phyloP scores from a whole-genome alignment of 805 yeast genomes.

The Metschnikowia peoriensis region DNA sequence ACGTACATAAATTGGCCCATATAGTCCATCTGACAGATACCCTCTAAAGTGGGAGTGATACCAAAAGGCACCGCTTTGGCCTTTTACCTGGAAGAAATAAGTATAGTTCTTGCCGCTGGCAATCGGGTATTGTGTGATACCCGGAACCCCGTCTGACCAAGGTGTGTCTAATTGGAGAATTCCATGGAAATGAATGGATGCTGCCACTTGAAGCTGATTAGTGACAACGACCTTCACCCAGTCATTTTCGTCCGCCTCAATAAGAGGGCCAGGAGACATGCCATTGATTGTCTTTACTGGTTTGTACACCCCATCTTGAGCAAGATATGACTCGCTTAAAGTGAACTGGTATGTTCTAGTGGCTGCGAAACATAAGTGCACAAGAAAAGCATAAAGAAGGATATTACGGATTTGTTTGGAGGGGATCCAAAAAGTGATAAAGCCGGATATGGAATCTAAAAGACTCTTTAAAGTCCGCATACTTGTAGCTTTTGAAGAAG shows the following conservation, averaged over 20 bases:
- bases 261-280: slow-evolving; percentile 49
- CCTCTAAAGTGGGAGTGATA: slow-evolving; percentile 52
- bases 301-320: slow-evolving; percentile 35
- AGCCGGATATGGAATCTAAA: too few relatives aligned
- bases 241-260: slow-evolving; percentile 36
- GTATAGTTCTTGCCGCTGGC: slow-evolving; percentile 39
- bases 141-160: slow-evolving; percentile 51
- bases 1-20: slow-evolving; percentile 46
- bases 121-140: slow-evolving; percentile 52
- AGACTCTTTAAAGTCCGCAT: too few relatives aligned
- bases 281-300: slow-evolving; percentile 40
- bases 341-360: slow-evolving; percentile 6
- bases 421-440: too few relatives aligned
- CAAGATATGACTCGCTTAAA: slow-evolving; percentile 11
- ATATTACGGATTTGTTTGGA: not conserved
- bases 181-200: slow-evolving; percentile 56
- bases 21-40: slow-evolving; percentile 48
- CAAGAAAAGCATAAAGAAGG: not conserved
- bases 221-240: slow-evolving; percentile 33
- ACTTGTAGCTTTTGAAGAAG: too few relatives aligned
- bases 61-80: slow-evolving; percentile 53
- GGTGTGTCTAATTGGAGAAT: slow-evolving; percentile 45
- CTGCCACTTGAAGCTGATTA: slow-evolving; percentile 38
- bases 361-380: not conserved
- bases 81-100: slow-evolving; percentile 39